A percentile compares a stretch with the other conserved stretches of the same genome.
phyloP scores from a whole-genome alignment of 306 rosid genomes.

The Amphicarpaea edgeworthii region DNA sequence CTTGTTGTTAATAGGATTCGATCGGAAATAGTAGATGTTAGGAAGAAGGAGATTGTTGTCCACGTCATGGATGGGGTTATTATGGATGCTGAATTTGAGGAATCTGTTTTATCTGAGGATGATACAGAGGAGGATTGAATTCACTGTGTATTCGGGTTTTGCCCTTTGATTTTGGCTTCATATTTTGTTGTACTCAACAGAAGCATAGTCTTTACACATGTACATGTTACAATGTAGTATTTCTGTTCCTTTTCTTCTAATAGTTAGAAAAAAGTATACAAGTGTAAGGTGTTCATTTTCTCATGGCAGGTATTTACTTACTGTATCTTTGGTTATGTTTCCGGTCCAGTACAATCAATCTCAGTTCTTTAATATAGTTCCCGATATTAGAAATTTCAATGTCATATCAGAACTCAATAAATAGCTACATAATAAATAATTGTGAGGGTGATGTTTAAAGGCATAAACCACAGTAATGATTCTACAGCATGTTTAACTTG shows the following conservation, averaged over 20 bases:
- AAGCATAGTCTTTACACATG: background rate
- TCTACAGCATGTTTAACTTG: too few species aligned
- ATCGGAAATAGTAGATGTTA: conserved; percentile 65
- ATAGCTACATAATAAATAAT: background rate
- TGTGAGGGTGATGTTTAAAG: background rate
- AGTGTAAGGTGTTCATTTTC: background rate
- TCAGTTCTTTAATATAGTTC: background rate
- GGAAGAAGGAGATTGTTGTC: conserved; percentile 59
- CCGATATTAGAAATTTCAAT: background rate
- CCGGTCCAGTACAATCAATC: conserved; percentile 1
- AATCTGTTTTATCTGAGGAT: conserved; percentile 61
- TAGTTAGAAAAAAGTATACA: background rate
- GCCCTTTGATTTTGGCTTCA: background rate
- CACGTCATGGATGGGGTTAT: conserved; percentile 85
- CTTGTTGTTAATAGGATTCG: conserved; percentile 73
- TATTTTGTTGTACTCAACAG: conserved; percentile 10
- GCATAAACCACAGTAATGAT: too few species aligned
- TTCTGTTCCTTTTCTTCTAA: background rate
- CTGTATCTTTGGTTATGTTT: background rate
- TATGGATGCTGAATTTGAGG: conserved; percentile 89
- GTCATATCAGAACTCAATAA: too few species aligned
- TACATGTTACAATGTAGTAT: background rate
- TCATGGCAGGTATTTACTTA: background rate
- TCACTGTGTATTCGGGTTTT: conserved; percentile 8
- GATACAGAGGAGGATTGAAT: conserved; percentile 47